Conservation (phyloP, 1,284 basidiomycete species). For the Microbotryum scabiosae region DNA sequence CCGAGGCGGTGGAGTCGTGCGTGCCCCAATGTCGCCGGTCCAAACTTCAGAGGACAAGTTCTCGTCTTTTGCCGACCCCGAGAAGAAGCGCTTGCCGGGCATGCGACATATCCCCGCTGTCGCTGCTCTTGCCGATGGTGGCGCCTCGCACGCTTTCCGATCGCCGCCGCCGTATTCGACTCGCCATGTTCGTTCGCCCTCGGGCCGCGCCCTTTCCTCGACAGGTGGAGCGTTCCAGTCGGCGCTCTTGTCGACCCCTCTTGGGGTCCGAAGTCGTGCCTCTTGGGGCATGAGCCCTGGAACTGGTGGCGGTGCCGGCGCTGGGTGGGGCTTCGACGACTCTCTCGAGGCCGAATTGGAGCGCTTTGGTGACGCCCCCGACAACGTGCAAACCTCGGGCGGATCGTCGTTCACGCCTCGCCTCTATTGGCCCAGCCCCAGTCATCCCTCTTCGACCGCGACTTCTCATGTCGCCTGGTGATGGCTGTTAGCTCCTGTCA, state of each 20-base stretch:
- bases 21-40: slow-evolving; percentile 21
- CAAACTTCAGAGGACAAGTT: slow-evolving; percentile 10
- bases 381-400: not conserved
- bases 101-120: slow-evolving; percentile 22
- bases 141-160: slow-evolving; percentile 23
- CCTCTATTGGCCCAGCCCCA: no score
- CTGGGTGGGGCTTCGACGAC: slow-evolving; percentile 1
- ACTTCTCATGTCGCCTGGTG: no score
- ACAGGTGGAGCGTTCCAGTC: no score
- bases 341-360: slow-evolving; percentile 2
- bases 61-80: slow-evolving; percentile 17
- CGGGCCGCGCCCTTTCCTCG: no score
- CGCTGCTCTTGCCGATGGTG: slow-evolving; percentile 25
- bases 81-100: slow-evolving; percentile 23
- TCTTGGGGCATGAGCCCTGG: slow-evolving; percentile 3
- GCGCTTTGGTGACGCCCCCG: not conserved
- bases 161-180: slow-evolving; percentile 17
- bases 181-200: no score
- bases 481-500: no score
- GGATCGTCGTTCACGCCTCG: no score
- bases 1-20: slow-evolving; percentile 17
- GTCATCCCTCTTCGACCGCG: no score
- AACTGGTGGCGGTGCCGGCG: not conserved
- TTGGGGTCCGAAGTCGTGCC: no score
- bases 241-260: no score